These are phyloP conservation scores for Lactarius hatsudake DNA, from an alignment of 768 basidiomycete genomes.

Conservation along the genomic window DNA sequence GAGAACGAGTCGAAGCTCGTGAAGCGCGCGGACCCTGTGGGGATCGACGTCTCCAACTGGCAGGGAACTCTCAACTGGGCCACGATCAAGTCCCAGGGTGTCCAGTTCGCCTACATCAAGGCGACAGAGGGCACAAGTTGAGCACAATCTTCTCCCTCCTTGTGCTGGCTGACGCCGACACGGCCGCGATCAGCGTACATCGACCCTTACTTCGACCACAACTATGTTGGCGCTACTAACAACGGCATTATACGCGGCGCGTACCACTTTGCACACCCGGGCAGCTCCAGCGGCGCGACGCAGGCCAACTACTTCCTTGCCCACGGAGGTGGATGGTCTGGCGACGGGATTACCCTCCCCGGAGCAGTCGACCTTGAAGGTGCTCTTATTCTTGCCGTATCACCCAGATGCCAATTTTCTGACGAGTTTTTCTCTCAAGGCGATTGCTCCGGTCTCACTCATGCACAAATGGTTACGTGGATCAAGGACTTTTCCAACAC, in stretches of 20 bases:
- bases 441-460: conserved; percentile 53
- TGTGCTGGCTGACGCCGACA: conserved; percentile 24
- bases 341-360: conserved; percentile 4
- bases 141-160: background rate
- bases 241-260: conserved; percentile 56
- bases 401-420: background rate
- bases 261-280: conserved; percentile 62
- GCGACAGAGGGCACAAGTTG: conserved; percentile 60
- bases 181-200: conserved; percentile 33
- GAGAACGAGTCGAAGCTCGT: conserved; percentile 12
- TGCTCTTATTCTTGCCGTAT: background rate
- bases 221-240: conserved; percentile 56
- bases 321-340: conserved; percentile 32
- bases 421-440: conserved; percentile 36
- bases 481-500: conserved; percentile 59
- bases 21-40: conserved; percentile 43
- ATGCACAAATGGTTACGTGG: conserved; percentile 59
- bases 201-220: conserved; percentile 44
- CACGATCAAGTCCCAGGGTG: conserved; percentile 48
- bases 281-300: conserved; percentile 49
- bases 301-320: conserved; percentile 61
- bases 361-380: conserved; percentile 12
- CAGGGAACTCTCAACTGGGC: conserved; percentile 53
- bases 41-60: conserved; percentile 55
- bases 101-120: conserved; percentile 61